Evolutionary conservation across 257 asterid genomes (phyloP), one percentile per base, ranked within the genome.

Genomic region (Solanum verrucosum): DNA sequence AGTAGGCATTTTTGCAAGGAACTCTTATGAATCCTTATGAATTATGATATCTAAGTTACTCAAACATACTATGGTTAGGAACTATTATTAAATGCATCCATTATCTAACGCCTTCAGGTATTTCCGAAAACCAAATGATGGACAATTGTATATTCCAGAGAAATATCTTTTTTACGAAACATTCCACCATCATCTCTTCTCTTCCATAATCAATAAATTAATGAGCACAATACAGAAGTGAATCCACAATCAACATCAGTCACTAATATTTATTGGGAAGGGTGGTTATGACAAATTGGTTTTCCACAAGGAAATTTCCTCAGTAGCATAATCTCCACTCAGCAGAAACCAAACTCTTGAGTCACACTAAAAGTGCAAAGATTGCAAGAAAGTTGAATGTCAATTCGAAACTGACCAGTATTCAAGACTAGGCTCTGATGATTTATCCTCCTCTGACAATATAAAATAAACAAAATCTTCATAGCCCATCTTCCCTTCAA

Each of bases 401-500:
- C 44, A 82, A 52, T 82, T 82, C 87, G 63, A 74, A 56, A 92
- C 96, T 75, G 89, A 97, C 99, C 99, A 97, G 86, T 94, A 97
- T 82, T 96, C 99, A 88, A 97, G 99, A 90, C 99, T 94, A 87
- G 98, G 99, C 90, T 95, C 99, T 21, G 99, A 97, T 86, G 99
- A 91, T 92, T 97, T 97, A 92, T 96, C 99, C 93, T 97, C 99
- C 93, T 97, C 99, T 21, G 99, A 96, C 94, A 97, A 93, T 89
- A 97, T 97, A 94, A 97, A 97, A 89, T 97, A 95, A 73, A 96
- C 98, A 68, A 97, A 97, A 92, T 97, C 99, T 95, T 97, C 99
- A 91, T 97, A 97, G 83, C 98, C 99, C 99, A 97, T 97, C 95
- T 96, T 97, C 87, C 99, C 99, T 91, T 97, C 99, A 92, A 95